Evolutionary conservation across 78 protist species (phyloP).

Genomic region (Dictyostelium brefeldianum): DNA sequence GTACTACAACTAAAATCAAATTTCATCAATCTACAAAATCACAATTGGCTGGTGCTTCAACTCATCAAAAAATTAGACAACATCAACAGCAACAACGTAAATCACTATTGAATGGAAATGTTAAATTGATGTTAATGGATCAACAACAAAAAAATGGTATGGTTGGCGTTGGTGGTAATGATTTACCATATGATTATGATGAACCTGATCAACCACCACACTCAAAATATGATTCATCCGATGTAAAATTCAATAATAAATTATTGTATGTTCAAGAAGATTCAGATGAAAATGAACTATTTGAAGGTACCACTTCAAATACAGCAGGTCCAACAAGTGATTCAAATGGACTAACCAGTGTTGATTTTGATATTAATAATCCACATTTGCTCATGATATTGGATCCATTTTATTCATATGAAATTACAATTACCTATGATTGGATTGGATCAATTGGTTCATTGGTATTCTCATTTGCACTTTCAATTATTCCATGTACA

Average conservation of each 20-base stretch:
- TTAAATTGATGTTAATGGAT: background rate
- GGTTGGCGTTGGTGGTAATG: too few relatives aligned
- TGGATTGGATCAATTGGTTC: conserved; percentile 42
- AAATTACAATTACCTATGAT: conserved; percentile 25
- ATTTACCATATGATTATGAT: background rate
- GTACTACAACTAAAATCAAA: conserved; percentile 22
- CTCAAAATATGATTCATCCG: background rate
- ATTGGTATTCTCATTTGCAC: conserved; percentile 28
- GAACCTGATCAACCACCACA: background rate
- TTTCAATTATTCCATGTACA: conserved; percentile 36
- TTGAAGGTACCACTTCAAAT: background rate
- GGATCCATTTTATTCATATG: conserved; percentile 64
- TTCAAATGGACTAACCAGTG: background rate
- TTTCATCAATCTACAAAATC: conserved; percentile 68
- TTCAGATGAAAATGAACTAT: background rate
- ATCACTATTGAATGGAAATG: background rate
- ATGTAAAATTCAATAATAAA: background rate
- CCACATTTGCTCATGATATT: conserved; percentile 54
- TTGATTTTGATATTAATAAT: conserved; percentile 15
- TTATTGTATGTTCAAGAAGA: conserved; percentile 7
- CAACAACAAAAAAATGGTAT: background rate
- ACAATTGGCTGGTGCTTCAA: background rate
- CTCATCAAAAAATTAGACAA: background rate
- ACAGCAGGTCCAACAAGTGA: background rate
- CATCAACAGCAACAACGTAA: background rate